phyloP scores from a whole-genome alignment of 257 asterid genomes.

The Jacaranda copaia region DNA sequence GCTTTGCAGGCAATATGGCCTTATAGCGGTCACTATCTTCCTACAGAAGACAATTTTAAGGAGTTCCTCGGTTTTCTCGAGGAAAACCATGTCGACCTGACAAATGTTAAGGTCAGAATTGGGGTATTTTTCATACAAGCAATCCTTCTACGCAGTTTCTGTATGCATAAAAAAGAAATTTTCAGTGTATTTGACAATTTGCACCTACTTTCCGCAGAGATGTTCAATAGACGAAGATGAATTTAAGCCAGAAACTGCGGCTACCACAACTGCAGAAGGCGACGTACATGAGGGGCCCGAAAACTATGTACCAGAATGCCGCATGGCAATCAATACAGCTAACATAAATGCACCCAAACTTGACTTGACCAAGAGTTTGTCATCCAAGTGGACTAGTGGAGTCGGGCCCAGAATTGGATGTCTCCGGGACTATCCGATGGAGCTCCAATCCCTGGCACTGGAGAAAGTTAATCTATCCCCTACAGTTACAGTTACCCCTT shows the following conservation, averaged over 20 bases:
- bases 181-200: not conserved
- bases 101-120: slow-evolving; percentile 62
- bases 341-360: slow-evolving; percentile 43
- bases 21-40: slow-evolving; percentile 83
- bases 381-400: slow-evolving; percentile 72
- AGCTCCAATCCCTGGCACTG: slow-evolving; percentile 68
- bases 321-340: slow-evolving; percentile 30
- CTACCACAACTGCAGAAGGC: slow-evolving; percentile 6
- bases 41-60: slow-evolving; percentile 76
- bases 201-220: slow-evolving; percentile 40
- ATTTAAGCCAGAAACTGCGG: slow-evolving; percentile 22
- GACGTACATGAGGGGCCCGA: not conserved
- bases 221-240: slow-evolving; percentile 58
- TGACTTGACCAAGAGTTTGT: slow-evolving; percentile 51
- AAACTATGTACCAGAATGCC: slow-evolving; percentile 8
- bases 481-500: slow-evolving; percentile 28
- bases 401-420: slow-evolving; percentile 80
- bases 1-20: slow-evolving; percentile 70
- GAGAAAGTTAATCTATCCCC: slow-evolving; percentile 67
- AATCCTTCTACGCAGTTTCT: no score
- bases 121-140: not conserved
- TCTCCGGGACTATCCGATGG: slow-evolving; percentile 71
- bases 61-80: slow-evolving; percentile 68
- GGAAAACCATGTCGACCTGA: slow-evolving; percentile 65
- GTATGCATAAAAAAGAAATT: no score